Base-by-base conservation (phyloP, 176 grass and related monocot genomes). In the Carex kokanica region DNA sequence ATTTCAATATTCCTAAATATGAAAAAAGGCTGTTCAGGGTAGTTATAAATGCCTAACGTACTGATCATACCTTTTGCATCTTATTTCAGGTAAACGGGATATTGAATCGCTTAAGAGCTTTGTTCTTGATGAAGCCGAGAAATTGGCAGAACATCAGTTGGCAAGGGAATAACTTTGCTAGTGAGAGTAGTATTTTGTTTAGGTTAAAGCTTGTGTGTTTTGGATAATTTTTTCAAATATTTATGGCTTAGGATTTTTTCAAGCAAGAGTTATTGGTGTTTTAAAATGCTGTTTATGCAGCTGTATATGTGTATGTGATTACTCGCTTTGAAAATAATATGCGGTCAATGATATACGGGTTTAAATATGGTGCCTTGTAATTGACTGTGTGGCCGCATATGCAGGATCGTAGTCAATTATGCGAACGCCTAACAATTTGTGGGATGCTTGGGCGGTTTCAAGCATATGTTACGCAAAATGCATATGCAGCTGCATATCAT, bases 41-140 rank as follows among this genome's bases (percentile, higher is more conserved):
- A 77, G 47, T 55, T 36, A 54, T 77, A 32, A 77, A 3, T 54
- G 2, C 49, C 23, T 32, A 45, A 29, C 6, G 31, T 16, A 41
- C 49, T 61, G 13, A 18, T 27, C 5, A 41, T 84, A 58, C 18
- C 32, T 21, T 78, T 85, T 16, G 3, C 31, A 66, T 81, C 17
- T 15, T 52, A 57, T 71, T 88, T 60, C 93, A 99, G 93, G 96
- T 38, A 84, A 82, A 41, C 93, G 91, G 85, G 57, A 99, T 79
- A 93, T 99, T 20, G 91, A 93, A 57, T 88, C 80, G n/a, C 88
- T 99, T 43, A 95, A 91, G 68, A 84, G 83, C 58, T 99, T 99
- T 74, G 93, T 91, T 40, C 75, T 92, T 70, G 84, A 83, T 0
- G 96, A 95, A 86, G 91, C 93, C 53, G 88, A 93, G 74, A 99